These are phyloP conservation scores for Nemania sp. DNA, from an alignment of 2,329 filamentous ascomycete genomes.

Conservation along the genomic window DNA sequence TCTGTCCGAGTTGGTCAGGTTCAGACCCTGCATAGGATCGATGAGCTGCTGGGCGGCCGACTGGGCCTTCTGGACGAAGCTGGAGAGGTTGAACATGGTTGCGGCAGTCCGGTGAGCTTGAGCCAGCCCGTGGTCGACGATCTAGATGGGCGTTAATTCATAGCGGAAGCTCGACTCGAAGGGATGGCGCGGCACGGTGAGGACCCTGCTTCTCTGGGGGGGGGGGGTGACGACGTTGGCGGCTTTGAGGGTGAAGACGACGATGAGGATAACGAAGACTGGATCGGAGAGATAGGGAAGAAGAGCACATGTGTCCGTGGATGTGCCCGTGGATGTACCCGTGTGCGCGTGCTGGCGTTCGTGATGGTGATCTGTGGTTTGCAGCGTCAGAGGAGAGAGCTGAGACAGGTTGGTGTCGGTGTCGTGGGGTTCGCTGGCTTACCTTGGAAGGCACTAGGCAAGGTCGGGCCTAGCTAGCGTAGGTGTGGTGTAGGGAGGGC, in stretches of 20 bases:
- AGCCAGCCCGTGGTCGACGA: conserved; percentile 36
- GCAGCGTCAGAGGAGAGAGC: conserved; percentile 8
- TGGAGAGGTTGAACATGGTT: conserved; percentile 68
- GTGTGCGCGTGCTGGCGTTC: not conserved
- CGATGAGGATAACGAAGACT: too few species aligned
- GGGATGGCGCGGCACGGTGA: conserved; percentile 9
- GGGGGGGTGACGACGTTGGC: not conserved
- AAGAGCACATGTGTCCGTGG: conserved; percentile 18
- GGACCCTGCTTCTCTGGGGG: conserved; percentile 5
- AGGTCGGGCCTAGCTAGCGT: not conserved
- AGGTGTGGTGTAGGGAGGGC: not conserved
- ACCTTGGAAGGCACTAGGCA: not conserved
- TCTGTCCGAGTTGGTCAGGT: conserved; percentile 72
- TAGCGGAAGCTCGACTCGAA: conserved; percentile 28
- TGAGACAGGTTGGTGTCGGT: not conserved
- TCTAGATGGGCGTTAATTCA: conserved; percentile 36
- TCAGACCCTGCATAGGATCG: conserved; percentile 80
- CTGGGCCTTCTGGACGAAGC: conserved; percentile 85
- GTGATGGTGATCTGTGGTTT: not conserved
- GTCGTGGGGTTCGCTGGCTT: conserved; percentile 17
- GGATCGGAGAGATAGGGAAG: not conserved
- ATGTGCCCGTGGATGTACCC: not conserved
- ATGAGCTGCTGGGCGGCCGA: conserved; percentile 79
- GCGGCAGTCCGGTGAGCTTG: conserved; percentile 35
- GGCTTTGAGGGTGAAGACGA: too few species aligned